Percentiles rank a stretch among this genome's conserved stretches.
Conservation (phyloP, 2,329 filamentous ascomycete species). For the Ophiostoma pallidulum region DNA sequence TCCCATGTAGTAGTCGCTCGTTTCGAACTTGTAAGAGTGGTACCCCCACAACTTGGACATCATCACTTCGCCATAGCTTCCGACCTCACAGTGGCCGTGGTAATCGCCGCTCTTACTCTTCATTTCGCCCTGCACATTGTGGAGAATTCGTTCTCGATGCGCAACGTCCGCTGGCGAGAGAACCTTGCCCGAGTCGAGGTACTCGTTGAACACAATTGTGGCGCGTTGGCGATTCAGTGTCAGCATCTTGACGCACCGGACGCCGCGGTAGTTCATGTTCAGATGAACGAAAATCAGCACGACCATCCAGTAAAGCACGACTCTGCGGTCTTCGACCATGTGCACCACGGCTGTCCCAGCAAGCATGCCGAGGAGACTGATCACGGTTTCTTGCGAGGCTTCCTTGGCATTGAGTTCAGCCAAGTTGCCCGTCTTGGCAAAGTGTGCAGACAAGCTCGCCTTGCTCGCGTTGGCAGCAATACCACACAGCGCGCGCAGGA, state of each 20-base stretch:
- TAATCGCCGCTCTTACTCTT: conserved; percentile 29
- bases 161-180: conserved; percentile 59
- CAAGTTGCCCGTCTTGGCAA: conserved; percentile 76
- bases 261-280: conserved; percentile 76
- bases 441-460: conserved; percentile 83
- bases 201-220: conserved; percentile 61
- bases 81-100: conserved; percentile 25
- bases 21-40: conserved; percentile 27
- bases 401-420: conserved; percentile 94
- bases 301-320: conserved; percentile 67
- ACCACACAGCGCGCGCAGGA: conserved; percentile 61
- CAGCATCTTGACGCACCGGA: conserved; percentile 72
- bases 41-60: conserved; percentile 24
- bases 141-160: conserved; percentile 55
- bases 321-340: conserved; percentile 56
- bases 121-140: conserved; percentile 37
- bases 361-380: conserved; percentile 81
- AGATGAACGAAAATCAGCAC: conserved; percentile 67
- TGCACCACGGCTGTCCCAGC: conserved; percentile 74
- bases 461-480: conserved; percentile 87
- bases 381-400: conserved; percentile 88
- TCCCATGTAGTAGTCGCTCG: conserved; percentile 53
- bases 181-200: conserved; percentile 40
- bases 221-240: conserved; percentile 81
- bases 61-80: conserved; percentile 32